Percentiles rank a stretch among this genome's conserved stretches.
Conservation (phyloP, 1,284 basidiomycete genomes). For the Naganishia albida region DNA sequence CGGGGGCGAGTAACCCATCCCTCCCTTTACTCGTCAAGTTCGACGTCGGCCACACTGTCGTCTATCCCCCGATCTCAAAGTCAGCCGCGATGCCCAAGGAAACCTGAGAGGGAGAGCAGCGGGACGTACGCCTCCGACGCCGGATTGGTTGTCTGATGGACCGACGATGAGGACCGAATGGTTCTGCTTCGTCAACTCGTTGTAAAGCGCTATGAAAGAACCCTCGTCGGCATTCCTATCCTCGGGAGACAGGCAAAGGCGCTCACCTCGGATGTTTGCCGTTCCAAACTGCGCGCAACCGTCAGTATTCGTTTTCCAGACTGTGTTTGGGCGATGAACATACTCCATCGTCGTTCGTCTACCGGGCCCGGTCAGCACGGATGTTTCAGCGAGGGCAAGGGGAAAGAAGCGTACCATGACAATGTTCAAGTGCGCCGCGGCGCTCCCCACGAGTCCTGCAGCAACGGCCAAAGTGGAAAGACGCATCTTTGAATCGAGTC, state of each 20-base stretch:
- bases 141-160: constrained; percentile 29
- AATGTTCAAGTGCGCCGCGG: constrained; percentile 26
- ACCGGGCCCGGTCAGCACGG: neutral
- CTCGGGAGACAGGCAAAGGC: neutral
- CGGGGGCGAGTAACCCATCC: constrained; percentile 13
- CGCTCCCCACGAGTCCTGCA: neutral
- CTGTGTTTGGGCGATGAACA: neutral
- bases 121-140: constrained; percentile 26
- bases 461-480: constrained; percentile 11
- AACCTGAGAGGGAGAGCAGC: neutral
- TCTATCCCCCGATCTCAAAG: neutral
- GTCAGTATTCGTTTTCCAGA: neutral
- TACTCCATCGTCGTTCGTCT: constrained; percentile 28
- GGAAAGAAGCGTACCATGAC: constrained; percentile 6
- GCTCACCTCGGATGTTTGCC: constrained; percentile 13
- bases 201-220: constrained; percentile 14
- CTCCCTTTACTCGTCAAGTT: constrained; percentile 21
- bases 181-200: constrained; percentile 29
- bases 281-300: constrained; percentile 1
- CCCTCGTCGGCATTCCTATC: neutral
- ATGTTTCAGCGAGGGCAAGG: too few species aligned
- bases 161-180: constrained; percentile 31
- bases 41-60: constrained; percentile 28
- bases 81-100: neutral
- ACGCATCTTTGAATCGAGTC: constrained; percentile 7